Conservation (phyloP, 371 early-diverging fungal species). For the Syncephalastrum contaminatum region DNA sequence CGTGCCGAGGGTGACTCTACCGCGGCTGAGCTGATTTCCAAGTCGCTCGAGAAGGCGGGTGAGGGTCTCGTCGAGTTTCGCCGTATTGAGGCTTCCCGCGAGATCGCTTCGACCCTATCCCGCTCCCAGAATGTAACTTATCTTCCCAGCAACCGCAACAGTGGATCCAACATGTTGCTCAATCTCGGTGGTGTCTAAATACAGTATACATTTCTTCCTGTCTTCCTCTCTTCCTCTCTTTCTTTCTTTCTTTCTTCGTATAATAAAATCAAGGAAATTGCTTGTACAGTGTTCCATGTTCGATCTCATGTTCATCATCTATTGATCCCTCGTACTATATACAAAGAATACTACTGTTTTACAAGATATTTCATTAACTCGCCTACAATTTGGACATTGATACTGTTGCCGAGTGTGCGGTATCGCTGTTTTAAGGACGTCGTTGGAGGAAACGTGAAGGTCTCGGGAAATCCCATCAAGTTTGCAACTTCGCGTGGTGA, state of each 20-base stretch:
- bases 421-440: constrained; percentile 63
- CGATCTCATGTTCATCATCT: no score
- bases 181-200: constrained; percentile 34
- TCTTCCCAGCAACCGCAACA: constrained; percentile 65
- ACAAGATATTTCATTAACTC: constrained; percentile 55
- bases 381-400: constrained; percentile 65
- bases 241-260: background rate
- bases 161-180: constrained; percentile 52
- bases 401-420: constrained; percentile 66
- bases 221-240: background rate
- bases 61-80: constrained; percentile 85
- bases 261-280: no score
- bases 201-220: background rate
- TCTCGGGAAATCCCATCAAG: constrained; percentile 77
- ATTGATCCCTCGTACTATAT: no score
- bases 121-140: constrained; percentile 87
- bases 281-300: no score
- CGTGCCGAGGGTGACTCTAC: constrained; percentile 97
- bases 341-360: constrained; percentile 20
- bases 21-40: constrained; percentile 86
- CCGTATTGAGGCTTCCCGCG: constrained; percentile 94
- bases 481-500: constrained; percentile 75
- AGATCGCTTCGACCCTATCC: constrained; percentile 92
- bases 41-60: constrained; percentile 87
- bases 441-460: constrained; percentile 52